Evolutionary conservation across 2,329 filamentous ascomycete species (phyloP), one percentile per base, ranked within the genome.

Genomic region (Magnaporthiopsis rhizophila): DNA sequence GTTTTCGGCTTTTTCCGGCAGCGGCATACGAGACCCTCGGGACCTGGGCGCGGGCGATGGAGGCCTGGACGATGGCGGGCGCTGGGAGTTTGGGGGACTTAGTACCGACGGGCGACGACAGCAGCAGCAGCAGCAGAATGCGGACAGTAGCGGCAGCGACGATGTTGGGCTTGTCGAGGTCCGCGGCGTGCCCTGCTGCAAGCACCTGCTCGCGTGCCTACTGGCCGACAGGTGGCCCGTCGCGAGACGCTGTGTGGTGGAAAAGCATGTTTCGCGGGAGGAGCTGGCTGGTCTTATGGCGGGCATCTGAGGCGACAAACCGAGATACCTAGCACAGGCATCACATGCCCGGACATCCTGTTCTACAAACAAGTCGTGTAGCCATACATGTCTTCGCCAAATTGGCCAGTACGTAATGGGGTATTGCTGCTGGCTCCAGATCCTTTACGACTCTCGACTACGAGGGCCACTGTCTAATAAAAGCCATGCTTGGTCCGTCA

Each of bases 171-270:
- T 53, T 18, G 45, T 53, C 45, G 71, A 71, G 3, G 69, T 67
- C 0, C 72, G 69, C 50, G 72, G 76, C 53, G 77, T 83, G 65
- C 83, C 86, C 69, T 90, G 76, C 64, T 99, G 94, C 74, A 97
- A 97, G 77, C 94, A 99, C 75, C 76, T 98, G 6, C 82, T 98
- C 21, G 94, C 94, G 1, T 96, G 91, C 74, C 76, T 94, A 57
- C 74, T 98, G 64, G 88, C 82, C 7, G 88, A 91, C 73, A 79
- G 81, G 60, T 93, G 90, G 79, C 74, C 67, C 3, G 74, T 87
- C 34, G 82, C 95, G 68, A 82, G 80, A 5, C 70, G 71, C 0
- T 84, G 83, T 69, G 80, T 89, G 21, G 80, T 83, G 65, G 81
- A 84, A 69, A 80, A 78, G 70, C 71, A 72, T 57, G 81, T 89